phyloP scores from a whole-genome alignment of 768 basidiomycete genomes.

The Pleurotus giganteus region DNA sequence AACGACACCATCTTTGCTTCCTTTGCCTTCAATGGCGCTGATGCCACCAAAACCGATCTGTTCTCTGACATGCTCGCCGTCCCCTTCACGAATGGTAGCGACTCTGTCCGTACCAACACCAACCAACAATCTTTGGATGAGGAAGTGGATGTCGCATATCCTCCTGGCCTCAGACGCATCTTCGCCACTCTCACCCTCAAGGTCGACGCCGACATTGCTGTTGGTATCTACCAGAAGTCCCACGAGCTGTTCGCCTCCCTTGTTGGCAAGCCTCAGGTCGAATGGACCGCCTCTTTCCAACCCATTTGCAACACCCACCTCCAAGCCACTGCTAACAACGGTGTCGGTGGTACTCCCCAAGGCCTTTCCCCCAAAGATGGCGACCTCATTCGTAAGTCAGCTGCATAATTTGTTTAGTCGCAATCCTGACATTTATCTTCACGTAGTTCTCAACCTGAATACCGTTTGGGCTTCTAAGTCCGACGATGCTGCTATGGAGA shows the following conservation, averaged over 20 bases:
- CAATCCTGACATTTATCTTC: not conserved
- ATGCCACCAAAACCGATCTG: constrained; percentile 1
- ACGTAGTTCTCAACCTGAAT: not conserved
- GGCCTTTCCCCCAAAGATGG: constrained; percentile 10
- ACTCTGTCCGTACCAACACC: constrained; percentile 3
- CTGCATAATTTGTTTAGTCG: not conserved
- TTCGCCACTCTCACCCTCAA: constrained; percentile 7
- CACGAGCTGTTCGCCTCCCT: not conserved
- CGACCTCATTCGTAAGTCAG: constrained; percentile 12
- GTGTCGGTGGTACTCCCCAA: constrained; percentile 10
- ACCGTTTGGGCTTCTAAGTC: constrained; percentile 12
- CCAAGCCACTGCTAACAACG: not conserved
- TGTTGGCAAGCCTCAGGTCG: not conserved
- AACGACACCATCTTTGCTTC: constrained; percentile 5
- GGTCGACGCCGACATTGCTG: constrained; percentile 2
- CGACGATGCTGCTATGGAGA: constrained; percentile 7
- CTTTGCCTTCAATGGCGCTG: not conserved
- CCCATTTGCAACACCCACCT: constrained; percentile 4
- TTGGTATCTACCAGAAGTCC: constrained; percentile 2
- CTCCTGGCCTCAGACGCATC: constrained; percentile 2
- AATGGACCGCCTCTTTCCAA: constrained; percentile 8
- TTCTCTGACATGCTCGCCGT: constrained; percentile 5
- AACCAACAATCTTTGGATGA: not conserved
- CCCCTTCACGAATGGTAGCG: not conserved
- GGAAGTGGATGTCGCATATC: constrained; percentile 2